Percentiles rank a stretch among this genome's conserved stretches.
Conservation (phyloP, 148 eudicot species). For the Beta vulgaris region DNA sequence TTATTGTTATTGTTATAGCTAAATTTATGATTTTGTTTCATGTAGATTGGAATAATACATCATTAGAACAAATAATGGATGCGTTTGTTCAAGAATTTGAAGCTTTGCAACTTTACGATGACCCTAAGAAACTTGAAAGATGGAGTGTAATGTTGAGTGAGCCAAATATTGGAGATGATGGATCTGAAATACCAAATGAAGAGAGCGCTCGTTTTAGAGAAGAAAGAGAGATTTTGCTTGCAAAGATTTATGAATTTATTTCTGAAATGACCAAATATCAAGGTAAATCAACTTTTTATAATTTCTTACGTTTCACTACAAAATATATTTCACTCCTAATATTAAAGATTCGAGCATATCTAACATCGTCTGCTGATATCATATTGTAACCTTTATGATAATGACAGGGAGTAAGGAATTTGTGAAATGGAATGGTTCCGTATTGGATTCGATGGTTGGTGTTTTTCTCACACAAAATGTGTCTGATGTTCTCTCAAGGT, state of each 20-base stretch:
- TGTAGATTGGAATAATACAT: conserved; percentile 11
- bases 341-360: too few species aligned
- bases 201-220: background rate
- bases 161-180: background rate
- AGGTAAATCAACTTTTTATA: background rate
- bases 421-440: conserved; percentile 34
- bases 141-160: conserved; percentile 16
- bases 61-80: conserved; percentile 16
- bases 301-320: background rate
- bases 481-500: conserved; percentile 33
- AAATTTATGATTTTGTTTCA: background rate
- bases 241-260: conserved; percentile 14
- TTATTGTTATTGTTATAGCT: too few species aligned
- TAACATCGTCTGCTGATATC: background rate
- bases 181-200: background rate
- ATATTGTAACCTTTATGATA: background rate
- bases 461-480: conserved; percentile 39
- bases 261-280: conserved; percentile 4
- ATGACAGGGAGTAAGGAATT: conserved; percentile 27
- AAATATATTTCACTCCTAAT: too few species aligned
- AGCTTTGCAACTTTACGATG: conserved; percentile 16
- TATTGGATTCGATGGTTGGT: conserved; percentile 34
- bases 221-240: conserved; percentile 12
- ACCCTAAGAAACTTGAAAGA: conserved; percentile 21
- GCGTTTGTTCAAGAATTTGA: background rate